Conservation (phyloP, 2,329 filamentous ascomycete genomes). For the Aureobasidium subglaciale region DNA sequence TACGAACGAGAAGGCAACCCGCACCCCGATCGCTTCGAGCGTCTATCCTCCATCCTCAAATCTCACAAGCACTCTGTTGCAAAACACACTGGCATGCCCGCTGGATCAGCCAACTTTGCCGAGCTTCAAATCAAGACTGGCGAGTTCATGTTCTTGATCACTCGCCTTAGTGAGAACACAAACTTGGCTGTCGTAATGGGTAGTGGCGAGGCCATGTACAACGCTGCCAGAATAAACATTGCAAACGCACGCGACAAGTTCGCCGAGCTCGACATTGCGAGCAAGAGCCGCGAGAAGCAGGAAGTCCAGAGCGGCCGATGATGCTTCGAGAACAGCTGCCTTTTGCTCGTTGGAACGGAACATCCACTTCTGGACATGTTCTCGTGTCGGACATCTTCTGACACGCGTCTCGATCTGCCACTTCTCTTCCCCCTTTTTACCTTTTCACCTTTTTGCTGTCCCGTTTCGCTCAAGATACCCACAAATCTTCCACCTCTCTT, state of each 20-base stretch:
- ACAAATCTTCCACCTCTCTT: conserved; percentile 3
- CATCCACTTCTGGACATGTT: background rate
- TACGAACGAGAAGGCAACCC: conserved; percentile 68
- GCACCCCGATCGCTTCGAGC: conserved; percentile 86
- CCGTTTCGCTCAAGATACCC: conserved; percentile 9
- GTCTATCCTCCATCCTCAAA: conserved; percentile 95
- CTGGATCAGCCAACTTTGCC: conserved; percentile 72
- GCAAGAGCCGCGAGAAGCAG: conserved; percentile 7
- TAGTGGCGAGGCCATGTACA: conserved; percentile 84
- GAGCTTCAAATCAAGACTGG: conserved; percentile 74
- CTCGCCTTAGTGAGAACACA: conserved; percentile 94
- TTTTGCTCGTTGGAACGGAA: background rate
- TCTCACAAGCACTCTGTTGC: conserved; percentile 82
- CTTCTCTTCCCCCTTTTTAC: background rate
- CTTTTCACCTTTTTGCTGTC: background rate
- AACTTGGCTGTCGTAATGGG: conserved; percentile 90
- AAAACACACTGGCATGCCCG: conserved; percentile 72
- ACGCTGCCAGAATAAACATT: conserved; percentile 83
- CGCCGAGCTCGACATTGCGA: conserved; percentile 48
- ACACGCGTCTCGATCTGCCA: background rate
- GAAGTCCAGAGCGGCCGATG: background rate
- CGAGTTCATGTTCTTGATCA: conserved; percentile 87
- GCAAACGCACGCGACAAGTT: conserved; percentile 81
- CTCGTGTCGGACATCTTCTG: background rate
- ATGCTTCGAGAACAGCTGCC: background rate